Evolutionary conservation across 108 stramenopile species (phyloP), one percentile per base, ranked within the genome.

Genomic region (Conticribra weissflogii): DNA sequence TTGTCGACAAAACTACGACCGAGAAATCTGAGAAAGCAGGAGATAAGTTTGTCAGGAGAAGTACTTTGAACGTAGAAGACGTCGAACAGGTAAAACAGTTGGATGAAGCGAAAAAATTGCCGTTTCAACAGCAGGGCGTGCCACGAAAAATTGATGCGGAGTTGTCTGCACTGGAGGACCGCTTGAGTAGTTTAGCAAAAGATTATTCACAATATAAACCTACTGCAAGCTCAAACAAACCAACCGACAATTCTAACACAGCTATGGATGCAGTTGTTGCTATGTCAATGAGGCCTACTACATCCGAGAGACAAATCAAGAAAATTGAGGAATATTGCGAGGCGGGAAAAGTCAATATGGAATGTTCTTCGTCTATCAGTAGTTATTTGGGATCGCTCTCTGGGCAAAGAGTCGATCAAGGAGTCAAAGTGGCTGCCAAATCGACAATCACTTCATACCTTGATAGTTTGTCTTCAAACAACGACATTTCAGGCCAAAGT

Each of bases 391-490:
- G 66, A 27, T 32, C 55, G 22, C 29, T 79, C 0, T 30, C 63
- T 9, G 31, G 25, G 14, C 63, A 23, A 54, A 65, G 34, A 28
- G 70, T 33, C 0, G 75, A 74, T 14, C 71, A 61, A 22, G 75
- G 64, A 2, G 64, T 75, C 34, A 48, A 69, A 17, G 63, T 57
- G 15, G 72, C 46, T 24, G 76, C 72, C 30, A 67, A 66, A 25
- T 58, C 3, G n/a, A 53, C 76, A 30, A 76, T 81, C 25, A 72
- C 77, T 28, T 72, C 71, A n/a, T 81, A 81, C 33, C 58, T 75
- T 27, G 81, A 81, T 68, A 72, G 71, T 50, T 55, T 81, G 12
- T 63, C 63, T 32, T 68, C 66, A 27, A 59, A 34, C 28, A 34
- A 63, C 41, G 29, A 25, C 30, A 30, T 49, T 50, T 19, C 16